phyloP scores from a whole-genome alignment of 2,329 filamentous ascomycete species.

The Fusarium sp. region DNA sequence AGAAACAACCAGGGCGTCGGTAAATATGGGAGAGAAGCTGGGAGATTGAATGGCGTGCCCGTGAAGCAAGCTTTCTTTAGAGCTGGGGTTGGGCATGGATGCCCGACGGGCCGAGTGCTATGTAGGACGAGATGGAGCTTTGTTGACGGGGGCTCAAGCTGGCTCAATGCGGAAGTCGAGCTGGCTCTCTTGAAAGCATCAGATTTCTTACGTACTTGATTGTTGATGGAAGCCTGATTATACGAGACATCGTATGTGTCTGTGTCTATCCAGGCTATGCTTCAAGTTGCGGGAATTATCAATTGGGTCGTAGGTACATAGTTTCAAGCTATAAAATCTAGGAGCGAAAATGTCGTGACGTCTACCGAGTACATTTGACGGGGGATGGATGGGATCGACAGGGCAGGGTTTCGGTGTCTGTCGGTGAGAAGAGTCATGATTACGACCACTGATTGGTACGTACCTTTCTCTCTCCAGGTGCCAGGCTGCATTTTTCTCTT shows the following conservation, averaged over 20 bases:
- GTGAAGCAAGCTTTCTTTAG: background rate
- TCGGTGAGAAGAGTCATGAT: slow-evolving; percentile 31
- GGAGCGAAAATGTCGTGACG: background rate
- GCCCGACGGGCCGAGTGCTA: slow-evolving; percentile 26
- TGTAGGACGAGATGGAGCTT: slow-evolving; percentile 8
- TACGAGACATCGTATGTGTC: background rate
- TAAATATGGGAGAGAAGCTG: background rate
- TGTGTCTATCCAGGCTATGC: background rate
- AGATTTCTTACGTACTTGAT: slow-evolving; percentile 2
- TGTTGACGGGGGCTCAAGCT: background rate
- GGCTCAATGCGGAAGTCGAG: background rate
- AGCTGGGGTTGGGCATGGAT: slow-evolving; percentile 1
- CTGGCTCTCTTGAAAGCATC: background rate
- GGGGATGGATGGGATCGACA: background rate
- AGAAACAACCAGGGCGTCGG: slow-evolving; percentile 2
- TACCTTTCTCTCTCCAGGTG: background rate
- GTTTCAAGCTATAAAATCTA: background rate
- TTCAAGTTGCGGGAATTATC: background rate
- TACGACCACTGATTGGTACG: slow-evolving; percentile 2
- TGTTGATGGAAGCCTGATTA: background rate
- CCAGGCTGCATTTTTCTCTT: background rate
- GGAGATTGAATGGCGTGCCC: background rate
- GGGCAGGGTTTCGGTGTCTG: slow-evolving; percentile 15
- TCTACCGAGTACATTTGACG: background rate
- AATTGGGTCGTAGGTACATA: background rate